Conservation (phyloP, 805 yeast species). For the Starmerella bombi region DNA sequence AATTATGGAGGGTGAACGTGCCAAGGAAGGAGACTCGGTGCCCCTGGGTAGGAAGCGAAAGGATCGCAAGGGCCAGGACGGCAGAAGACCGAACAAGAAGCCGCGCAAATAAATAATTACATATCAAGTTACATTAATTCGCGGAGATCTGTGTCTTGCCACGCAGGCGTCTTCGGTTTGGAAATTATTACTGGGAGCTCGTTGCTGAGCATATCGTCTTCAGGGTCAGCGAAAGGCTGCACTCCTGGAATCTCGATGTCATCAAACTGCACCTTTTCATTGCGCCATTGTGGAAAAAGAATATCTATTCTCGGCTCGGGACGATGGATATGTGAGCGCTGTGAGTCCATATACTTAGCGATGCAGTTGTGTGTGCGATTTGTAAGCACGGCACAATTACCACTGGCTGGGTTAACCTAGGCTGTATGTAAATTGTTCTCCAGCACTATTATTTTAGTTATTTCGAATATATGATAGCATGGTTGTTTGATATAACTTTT, state of each 20-base stretch:
- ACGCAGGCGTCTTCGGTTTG: slow-evolving; percentile 9
- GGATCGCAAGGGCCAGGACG: slow-evolving; percentile 2
- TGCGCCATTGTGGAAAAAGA: slow-evolving; percentile 25
- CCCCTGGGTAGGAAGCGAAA: slow-evolving; percentile 17
- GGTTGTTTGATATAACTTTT: no score
- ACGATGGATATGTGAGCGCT: slow-evolving; percentile 25
- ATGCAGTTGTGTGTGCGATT: no score
- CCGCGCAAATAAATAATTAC: background rate
- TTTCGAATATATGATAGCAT: no score
- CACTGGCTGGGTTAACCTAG: no score
- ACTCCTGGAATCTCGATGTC: slow-evolving; percentile 18
- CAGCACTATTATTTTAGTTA: no score
- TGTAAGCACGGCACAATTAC: no score
- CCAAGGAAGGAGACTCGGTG: slow-evolving; percentile 18
- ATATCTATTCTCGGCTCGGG: slow-evolving; percentile 21
- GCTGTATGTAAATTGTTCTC: no score
- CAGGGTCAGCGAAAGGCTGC: slow-evolving; percentile 17
- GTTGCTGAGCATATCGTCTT: slow-evolving; percentile 21
- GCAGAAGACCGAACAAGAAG: background rate
- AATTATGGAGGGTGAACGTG: slow-evolving; percentile 26
- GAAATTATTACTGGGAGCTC: slow-evolving; percentile 11
- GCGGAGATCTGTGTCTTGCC: slow-evolving; percentile 18
- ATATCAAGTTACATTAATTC: slow-evolving; percentile 1
- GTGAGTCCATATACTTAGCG: slow-evolving; percentile 25
- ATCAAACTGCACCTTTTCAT: slow-evolving; percentile 24